Evolutionary conservation across 2,329 filamentous ascomycete genomes (phyloP), one percentile per base, ranked within the genome.

Genomic region (Claviceps lovelessii): DNA sequence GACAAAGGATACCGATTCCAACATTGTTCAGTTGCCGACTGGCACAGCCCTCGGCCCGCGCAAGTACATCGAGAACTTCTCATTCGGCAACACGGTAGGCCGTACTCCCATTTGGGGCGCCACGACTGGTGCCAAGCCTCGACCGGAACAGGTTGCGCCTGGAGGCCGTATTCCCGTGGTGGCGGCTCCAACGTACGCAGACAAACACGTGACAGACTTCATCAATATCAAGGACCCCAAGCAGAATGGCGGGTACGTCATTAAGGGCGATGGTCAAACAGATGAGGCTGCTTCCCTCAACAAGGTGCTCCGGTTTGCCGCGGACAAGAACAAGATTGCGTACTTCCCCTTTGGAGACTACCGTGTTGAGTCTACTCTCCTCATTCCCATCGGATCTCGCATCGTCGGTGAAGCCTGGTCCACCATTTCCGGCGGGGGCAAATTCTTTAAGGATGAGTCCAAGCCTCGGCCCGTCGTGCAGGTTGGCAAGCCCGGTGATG

Each of bases 341-440:
- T 65, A 65, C 56, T 64, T 66, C 46, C 64, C 64, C 6, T 65
- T 60, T 55, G 64, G 64, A 41, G 59, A 59, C 45, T 66, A 65
- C 48, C 56, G 58, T 1, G 62, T 66, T 19, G 59, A 64, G 35
- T 61, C 59, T 10, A 66, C 63, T 7, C 56, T 65, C 1, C 53
- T 58, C n/a, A 54, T 66, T 15, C 64, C 64, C 6, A 52, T 59
- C 4, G 74, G 75, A 13, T 75, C 76, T 5, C 70, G 71, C 2
- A 73, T 83, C 31, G 69, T 79, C 10, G 80, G 80, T 23, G 77
- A 82, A 63, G 72, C 73, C 5, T 79, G 76, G 70, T 72, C 78
- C 10, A 70, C 70, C 4, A 75, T 77, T 61, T 73, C 70, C n/a
- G 78, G 69, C 2, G 65, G 64, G 4, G 78, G 79, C 11, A 52